These are phyloP conservation scores for Debaryomyces psychrophilus DNA, from an alignment of 1,139 yeast genomes.

Conservation along the genomic window DNA sequence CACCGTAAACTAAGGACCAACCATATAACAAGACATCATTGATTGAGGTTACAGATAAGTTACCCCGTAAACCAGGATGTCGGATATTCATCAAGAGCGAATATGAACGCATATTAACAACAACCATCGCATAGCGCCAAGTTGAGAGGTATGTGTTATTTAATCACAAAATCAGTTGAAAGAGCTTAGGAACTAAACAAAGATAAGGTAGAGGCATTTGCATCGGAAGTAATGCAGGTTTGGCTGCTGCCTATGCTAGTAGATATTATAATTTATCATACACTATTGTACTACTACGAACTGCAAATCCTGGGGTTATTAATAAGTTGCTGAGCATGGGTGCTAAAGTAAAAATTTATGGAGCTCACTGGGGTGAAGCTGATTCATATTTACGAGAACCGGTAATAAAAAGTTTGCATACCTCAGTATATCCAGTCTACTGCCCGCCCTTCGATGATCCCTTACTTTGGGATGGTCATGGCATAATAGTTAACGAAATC, in stretches of 20 bases:
- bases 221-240: conserved; percentile 83
- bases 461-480: conserved; percentile 69
- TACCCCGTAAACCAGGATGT: conserved; percentile 43
- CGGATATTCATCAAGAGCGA: conserved; percentile 63
- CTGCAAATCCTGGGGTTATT: conserved; percentile 39
- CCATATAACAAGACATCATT: conserved; percentile 50
- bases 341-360: conserved; percentile 57
- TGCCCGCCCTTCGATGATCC: conserved; percentile 75
- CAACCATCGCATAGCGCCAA: conserved; percentile 80
- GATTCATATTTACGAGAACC: conserved; percentile 50
- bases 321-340: conserved; percentile 45
- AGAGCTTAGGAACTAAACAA: conserved; percentile 21
- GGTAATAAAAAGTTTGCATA: conserved; percentile 35
- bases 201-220: conserved; percentile 50
- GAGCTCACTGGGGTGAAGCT: conserved; percentile 68
- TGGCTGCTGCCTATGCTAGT: conserved; percentile 72
- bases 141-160: conserved; percentile 63
- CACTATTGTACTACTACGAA: conserved; percentile 66
- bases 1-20: not conserved
- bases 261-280: conserved; percentile 49
- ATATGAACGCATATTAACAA: no score
- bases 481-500: conserved; percentile 61
- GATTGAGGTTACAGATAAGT: conserved; percentile 35
- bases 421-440: conserved; percentile 47
- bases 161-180: conserved; percentile 36